Percentiles rank a stretch among this genome's conserved stretches.
Evolutionary conservation across 306 rosid genomes (phyloP).

Genomic region (Crotalaria pallida): DNA sequence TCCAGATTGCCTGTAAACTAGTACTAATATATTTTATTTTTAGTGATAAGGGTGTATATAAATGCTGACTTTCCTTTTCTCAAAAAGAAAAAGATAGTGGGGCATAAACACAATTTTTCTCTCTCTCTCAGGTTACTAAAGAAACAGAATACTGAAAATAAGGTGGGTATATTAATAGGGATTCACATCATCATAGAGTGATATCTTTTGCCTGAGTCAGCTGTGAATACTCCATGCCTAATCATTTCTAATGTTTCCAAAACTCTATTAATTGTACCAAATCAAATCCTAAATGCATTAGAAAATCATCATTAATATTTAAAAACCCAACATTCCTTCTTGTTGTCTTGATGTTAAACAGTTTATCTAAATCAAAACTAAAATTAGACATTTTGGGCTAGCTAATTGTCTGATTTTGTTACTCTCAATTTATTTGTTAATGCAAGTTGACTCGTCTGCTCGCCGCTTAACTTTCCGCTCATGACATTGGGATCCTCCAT

Average conservation of each 20-base stretch:
- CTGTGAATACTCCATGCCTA: constrained; percentile 21
- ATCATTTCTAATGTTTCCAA: background rate
- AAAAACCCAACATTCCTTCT: background rate
- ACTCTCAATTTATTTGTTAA: background rate
- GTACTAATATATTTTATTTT: background rate
- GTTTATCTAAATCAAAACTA: background rate
- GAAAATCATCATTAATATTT: constrained; percentile 13
- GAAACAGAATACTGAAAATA: constrained; percentile 25
- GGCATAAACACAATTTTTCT: background rate
- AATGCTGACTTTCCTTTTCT: constrained; percentile 18
- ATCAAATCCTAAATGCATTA: background rate
- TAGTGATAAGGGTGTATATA: constrained; percentile 22
- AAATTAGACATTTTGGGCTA: background rate
- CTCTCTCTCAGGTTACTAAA: background rate
- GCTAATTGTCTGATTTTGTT: too few relatives aligned
- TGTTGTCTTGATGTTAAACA: background rate
- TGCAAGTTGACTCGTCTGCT: too few relatives aligned
- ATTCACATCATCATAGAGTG: constrained; percentile 21
- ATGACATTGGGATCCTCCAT: background rate
- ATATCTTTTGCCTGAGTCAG: constrained; percentile 17
- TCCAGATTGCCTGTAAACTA: constrained; percentile 6
- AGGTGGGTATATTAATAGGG: constrained; percentile 25
- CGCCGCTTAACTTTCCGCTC: background rate
- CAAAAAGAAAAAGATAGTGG: constrained; percentile 29
- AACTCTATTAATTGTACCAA: background rate